Base-by-base conservation (phyloP, 2,329 filamentous ascomycete species). In the Diplocarpon mali region DNA sequence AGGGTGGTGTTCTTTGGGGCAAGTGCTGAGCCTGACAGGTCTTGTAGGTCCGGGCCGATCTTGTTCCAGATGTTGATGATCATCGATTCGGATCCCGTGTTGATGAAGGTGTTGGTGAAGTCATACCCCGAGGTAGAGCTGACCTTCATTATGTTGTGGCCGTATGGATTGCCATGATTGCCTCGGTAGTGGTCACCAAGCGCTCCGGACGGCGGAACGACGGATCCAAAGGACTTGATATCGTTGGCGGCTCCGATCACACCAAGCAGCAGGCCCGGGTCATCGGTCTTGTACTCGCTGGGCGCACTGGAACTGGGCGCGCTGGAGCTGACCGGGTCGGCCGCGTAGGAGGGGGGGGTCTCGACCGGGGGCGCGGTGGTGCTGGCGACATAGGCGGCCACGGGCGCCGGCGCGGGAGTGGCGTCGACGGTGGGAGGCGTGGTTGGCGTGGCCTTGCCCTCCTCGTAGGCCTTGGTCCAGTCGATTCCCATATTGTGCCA, bases 51-150 rank as follows among this genome's bases (percentile, higher is more conserved):
- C 5, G 47, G 14, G 11, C 38, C 56, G 13, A 46, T 52, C 45
- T 61, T 61, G 38, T 61, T 53, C 59, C 59, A 61, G 39, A 58
- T 24, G 36, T 51, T 51, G 46, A 61, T 39, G 11, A 51, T 56
- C 35, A 60, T 60, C 2, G 38, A 0, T 17, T 39, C 31, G 1
- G 38, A 42, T 12, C 47, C 45, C 5, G 54, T 54, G 45, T 61
- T 61, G 17, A 44, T 34, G 42, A 57, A 60, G 4, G 50, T 49
- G 30, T 45, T 51, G 15, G 59, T 61, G 49, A 51, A 61, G 7
- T 46, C 37, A 29, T 60, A 50, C 27, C 47, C 51, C 1, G 38
- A 34, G 0, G 45, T 34, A 0, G 55, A 52, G 14, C 35, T 28
- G 14, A 56, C 57, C 42, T 55, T 56, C 16, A 60, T 58, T 2